Conservation (phyloP, 805 yeast species). For the Peterozyma xylosa region DNA sequence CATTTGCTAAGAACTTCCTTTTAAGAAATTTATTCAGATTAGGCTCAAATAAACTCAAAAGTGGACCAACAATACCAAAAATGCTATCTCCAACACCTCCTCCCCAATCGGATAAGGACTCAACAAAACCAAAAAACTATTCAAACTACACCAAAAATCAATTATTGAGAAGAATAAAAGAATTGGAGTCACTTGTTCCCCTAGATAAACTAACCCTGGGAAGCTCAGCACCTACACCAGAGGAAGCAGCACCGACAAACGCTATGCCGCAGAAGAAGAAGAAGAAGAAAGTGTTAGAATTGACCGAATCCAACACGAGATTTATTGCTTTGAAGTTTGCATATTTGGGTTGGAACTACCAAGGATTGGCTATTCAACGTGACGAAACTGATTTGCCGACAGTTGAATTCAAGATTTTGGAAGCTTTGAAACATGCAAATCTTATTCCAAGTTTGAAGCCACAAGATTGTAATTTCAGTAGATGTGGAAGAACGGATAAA, state of each 20-base stretch:
- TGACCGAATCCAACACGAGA: constrained; percentile 53
- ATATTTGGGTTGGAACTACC: constrained; percentile 91
- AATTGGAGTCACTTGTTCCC: constrained; percentile 30
- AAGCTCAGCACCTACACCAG: not conserved
- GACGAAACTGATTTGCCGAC: constrained; percentile 78
- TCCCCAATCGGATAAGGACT: not conserved
- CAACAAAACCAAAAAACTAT: constrained; percentile 27
- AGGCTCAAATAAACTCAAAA: no score
- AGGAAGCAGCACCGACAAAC: not conserved
- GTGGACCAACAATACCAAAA: no score
- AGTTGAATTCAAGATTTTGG: constrained; percentile 69
- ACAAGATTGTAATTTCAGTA: constrained; percentile 60
- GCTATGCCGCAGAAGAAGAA: constrained; percentile 15
- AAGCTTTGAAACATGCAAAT: constrained; percentile 62
- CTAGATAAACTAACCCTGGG: not conserved
- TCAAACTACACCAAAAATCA: constrained; percentile 59
- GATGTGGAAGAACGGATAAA: constrained; percentile 92
- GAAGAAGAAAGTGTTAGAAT: constrained; percentile 49
- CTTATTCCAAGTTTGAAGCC: constrained; percentile 58
- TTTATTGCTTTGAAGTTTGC: constrained; percentile 78
- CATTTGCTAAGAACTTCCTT: no score
- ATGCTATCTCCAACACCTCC: no score
- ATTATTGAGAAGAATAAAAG: constrained; percentile 46
- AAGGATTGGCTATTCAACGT: constrained; percentile 79
- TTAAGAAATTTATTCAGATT: no score